These are phyloP conservation scores for Meripilus lineatus DNA, from an alignment of 1,284 basidiomycete genomes.

Conservation along the genomic window DNA sequence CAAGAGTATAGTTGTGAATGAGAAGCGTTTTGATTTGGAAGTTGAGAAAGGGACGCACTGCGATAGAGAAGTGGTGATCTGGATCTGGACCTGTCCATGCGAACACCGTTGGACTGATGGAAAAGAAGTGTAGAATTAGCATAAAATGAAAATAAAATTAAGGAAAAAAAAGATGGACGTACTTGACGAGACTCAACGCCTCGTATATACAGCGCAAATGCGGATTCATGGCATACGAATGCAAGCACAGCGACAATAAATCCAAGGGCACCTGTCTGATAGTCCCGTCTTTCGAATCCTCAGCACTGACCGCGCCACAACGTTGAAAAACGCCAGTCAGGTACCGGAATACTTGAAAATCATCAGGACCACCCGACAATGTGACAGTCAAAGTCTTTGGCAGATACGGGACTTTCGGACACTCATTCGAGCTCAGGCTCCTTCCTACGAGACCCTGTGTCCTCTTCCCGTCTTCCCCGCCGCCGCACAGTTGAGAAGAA, in stretches of 20 bases:
- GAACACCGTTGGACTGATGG: conserved; percentile 41
- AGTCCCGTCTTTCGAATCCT: not conserved
- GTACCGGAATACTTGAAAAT: conserved; percentile 27
- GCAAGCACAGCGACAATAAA: conserved; percentile 33
- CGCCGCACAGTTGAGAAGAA: conserved; percentile 15
- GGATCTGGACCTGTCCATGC: conserved; percentile 56
- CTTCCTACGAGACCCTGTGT: no score
- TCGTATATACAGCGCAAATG: conserved; percentile 32
- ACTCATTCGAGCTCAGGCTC: no score
- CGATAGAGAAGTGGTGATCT: conserved; percentile 53
- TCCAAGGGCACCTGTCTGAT: conserved; percentile 23
- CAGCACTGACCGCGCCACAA: conserved; percentile 11
- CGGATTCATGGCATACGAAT: conserved; percentile 38
- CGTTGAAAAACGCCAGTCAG: conserved; percentile 22
- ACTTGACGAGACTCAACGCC: conserved; percentile 39
- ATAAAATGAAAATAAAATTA: not conserved
- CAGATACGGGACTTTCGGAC: conserved; percentile 11
- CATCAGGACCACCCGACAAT: conserved; percentile 27
- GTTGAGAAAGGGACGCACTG: conserved; percentile 33
- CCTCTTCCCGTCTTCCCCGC: no score
- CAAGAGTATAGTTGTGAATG: not conserved
- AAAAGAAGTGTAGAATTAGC: not conserved
- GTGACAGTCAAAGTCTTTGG: conserved; percentile 23
- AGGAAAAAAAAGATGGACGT: conserved; percentile 16
- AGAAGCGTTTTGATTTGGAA: no score